Evolutionary conservation across 192 early-diverging fungal species (phyloP), one percentile per base, ranked within the genome.

Genomic region (Linnemannia zychae): DNA sequence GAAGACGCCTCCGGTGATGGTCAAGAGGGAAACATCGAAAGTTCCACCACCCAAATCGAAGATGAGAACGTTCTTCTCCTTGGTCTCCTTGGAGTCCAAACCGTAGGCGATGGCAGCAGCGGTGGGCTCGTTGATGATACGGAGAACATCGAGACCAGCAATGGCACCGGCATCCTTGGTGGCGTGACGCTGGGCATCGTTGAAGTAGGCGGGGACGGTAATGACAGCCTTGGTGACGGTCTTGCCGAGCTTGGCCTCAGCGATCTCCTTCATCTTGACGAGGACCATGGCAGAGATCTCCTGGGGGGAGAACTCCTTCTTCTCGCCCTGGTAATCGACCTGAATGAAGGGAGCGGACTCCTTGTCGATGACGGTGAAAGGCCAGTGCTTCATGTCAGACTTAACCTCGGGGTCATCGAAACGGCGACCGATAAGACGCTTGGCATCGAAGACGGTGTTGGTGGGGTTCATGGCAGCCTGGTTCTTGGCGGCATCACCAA

Each of bases 261-360:
- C 90, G 48, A 91, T 91, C 88, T 95, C 90, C 83, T 91, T 91
- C 96, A 99, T 98, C 90, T 97, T 97, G 89, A 90, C 81, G 68
- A 99, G 93, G 78, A 99, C 94, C 97, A 99, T 98, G 84, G 98
- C 96, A 31, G 98, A 99, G 91, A 99, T 95, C 90, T 98, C 95
- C 91, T 96, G 94, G 71, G 95, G 94, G 72, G 94, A 92, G 90
- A 93, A 97, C 68, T 87, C 91, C 91, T 95, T 96, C 85, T 90
- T 91, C 89, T 96, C 94, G 77, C 96, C 96, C 91, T 96, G 91
- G 90, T 93, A 94, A 79, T 95, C 90, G 53, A 96, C 96, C 92
- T 97, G 94, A 74, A 97, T 91, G 92, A 91, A 92, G 69, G 96
- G 95, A 75, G 93, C 88, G 68, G 91, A 89, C 65, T 91, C 87